Base-by-base conservation (phyloP, 768 basidiomycete species). In the Leucosporidium scottii region DNA sequence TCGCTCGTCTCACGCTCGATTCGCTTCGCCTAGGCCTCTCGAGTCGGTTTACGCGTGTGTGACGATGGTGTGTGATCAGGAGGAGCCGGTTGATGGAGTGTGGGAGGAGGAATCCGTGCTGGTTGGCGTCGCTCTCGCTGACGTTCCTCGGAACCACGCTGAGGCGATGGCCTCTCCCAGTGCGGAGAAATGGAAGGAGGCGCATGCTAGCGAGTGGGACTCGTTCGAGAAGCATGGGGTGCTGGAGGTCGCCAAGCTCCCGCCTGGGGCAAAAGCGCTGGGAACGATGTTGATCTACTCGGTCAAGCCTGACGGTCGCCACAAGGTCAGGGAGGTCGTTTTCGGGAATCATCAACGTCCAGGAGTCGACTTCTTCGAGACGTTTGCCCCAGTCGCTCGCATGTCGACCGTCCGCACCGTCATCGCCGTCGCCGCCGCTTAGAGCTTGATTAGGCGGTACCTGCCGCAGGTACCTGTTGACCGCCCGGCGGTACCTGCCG, bases 291-390 rank as follows among this genome's bases (percentile, higher is more conserved):
- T 30, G 17, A 34, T 53, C 25, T 57, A n/a, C 62, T 18, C 31
- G 25, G 65, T 21, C 39, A 70, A 70, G 53, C 48, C 27, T 25
- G 55, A 68, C 48, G 62, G 34, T 6, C 60, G 23, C 59, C 62
- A 58, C 72, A 75, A 55, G 54, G 54, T 30, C n/a, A 9, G 54
- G 12, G 6, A 25, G 7, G 54, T 55, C 54, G 54, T 28, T n/a
- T 7, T 25, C n/a, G 54, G 54, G 25, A 25, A 25, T 28, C 28
- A 17, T 17, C 54, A 55, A 28, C 23, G 54, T n/a, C 17, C 23
- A 13, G 54, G 54, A n/a, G 17, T n/a, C 23, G 54, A 55, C 54
- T 55, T 25, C 23, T 6, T 6, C 54, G 54, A 55, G 27, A 55
- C 54, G 12, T 55, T 55, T 17, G 54, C 54, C 17, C 54, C 54